Evolutionary conservation across 2,329 filamentous ascomycete species (phyloP), one percentile per base, ranked within the genome.

Genomic region (Capronia coronata): DNA sequence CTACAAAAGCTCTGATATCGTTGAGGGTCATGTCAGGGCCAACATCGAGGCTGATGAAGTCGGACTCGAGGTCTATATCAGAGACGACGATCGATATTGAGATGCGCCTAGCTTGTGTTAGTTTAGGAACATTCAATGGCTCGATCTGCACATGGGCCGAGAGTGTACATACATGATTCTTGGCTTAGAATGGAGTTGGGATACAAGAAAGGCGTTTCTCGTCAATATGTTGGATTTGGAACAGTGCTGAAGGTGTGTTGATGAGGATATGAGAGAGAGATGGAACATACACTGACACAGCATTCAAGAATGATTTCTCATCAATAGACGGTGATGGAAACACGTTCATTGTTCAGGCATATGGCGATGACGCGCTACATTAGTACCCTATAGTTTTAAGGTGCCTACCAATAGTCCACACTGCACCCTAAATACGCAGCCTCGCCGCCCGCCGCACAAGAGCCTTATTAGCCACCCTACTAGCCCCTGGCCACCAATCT

Each of bases 1-100:
- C 81, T 65, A 98, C 85, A 64, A 88, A 86, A 64, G 83, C 86
- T 69, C 94, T 94, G 59, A 98, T 79, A 46, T 88, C 84, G 62
- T 83, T 83, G 61, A 97, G 71, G 41, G 87, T 87, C 75, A 93
- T 88, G 62, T 87, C 86, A 35, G 82, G 77, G 54, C 85, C 84
- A 59, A 95, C 82, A 62, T 95, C 88, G 59, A 94, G 79, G 49
- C 82, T 84, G 61, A 95, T 75, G 64, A 94, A 78, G 63, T 88
- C 86, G 57, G 83, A 79, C 65, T 88, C 84, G 51, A 73, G 64
- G 59, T 72, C 70, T 58, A 81, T 75, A 65, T 86, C 81, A 57
- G 84, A 80, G 58, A 85, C 84, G 65, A 85, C 85, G 66, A 94
- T 86, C 68, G 80, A 87, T 68, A 95, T 81, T 45, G 88, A 93